Base-by-base conservation (phyloP, 2,329 filamentous ascomycete genomes). In the Tympanopsis confertula region DNA sequence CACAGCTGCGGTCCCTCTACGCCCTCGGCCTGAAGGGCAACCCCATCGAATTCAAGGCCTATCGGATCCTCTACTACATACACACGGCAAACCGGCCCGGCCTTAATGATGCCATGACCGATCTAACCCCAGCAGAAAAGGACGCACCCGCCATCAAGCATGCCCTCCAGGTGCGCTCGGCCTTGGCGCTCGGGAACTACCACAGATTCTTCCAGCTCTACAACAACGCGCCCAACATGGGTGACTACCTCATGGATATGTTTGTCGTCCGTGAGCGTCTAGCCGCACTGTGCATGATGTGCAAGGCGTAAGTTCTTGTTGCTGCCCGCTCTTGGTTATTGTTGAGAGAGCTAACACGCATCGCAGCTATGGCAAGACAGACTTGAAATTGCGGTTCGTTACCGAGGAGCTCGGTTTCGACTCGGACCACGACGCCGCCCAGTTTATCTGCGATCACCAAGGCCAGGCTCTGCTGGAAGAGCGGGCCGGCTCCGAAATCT, bases 41-140 rank as follows among this genome's bases (percentile, higher is more conserved):
- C 61, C 78, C 85, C 55, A 80, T 85, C 65, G 91, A 98, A 63
- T 98, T 98, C 66, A 91, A 91, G 75, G 91, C 89, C 46, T 98
- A 98, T 71, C 89, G 91, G 75, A 95, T 98, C 65, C 73, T 98
- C 58, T 98, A 98, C 75, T 94, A 94, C 69, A 91, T 98, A 63
- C 88, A 96, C 63, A 96, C 91, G 53, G 88, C 87, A 72, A 98
- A 96, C 67, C 87, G 86, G 65, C 88, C 86, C 63, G 88, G 89
- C 63, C 82, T 98, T 74, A 96, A 95, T 73, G 87, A 96, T 72
- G 81, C 89, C 56, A 75, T 98, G 69, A 87, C 88, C 73, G 89
- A 95, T 84, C 84, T 98, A 91, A 96, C 89, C 63, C 66, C 81
- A 73, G 78, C 86, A 88, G 91, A 96, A 68, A 95, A 95, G 69